Percentiles rank a stretch among this genome's conserved stretches.
phyloP scores from a whole-genome alignment of 352 stramenopile genomes.

The Phytophthora fragariaefolia region DNA sequence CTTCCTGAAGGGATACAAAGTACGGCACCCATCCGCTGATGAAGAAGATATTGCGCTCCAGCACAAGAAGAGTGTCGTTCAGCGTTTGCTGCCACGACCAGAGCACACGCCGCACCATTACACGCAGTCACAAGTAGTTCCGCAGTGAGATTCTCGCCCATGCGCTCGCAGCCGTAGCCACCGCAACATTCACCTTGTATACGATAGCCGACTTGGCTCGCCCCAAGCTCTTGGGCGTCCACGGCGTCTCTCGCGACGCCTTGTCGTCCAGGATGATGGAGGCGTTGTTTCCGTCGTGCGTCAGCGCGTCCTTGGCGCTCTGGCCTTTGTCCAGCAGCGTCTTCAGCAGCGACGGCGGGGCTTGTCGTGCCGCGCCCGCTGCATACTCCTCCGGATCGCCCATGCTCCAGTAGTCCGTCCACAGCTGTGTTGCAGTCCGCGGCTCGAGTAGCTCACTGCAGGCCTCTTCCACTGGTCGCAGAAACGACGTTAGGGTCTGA shows the following conservation, averaged over 20 bases:
- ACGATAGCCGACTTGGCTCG: constrained; percentile 87
- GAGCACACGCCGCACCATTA: constrained; percentile 7
- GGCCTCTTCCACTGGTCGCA: constrained; percentile 3
- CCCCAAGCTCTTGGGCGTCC: constrained; percentile 86
- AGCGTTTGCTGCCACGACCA: constrained; percentile 70
- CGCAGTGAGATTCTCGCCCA: constrained; percentile 1
- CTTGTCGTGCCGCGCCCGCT: not conserved
- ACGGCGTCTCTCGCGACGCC: constrained; percentile 58
- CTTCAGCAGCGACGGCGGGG: constrained; percentile 45
- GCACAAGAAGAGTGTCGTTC: constrained; percentile 82
- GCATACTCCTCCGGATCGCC: constrained; percentile 10
- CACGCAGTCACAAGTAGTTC: constrained; percentile 1
- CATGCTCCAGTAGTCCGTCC: constrained; percentile 9
- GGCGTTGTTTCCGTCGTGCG: constrained; percentile 82
- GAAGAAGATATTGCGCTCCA: constrained; percentile 88
- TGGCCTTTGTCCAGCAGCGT: constrained; percentile 41
- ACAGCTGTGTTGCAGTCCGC: no score
- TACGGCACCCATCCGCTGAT: constrained; percentile 80
- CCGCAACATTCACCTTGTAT: constrained; percentile 64
- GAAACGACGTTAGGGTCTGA: constrained; percentile 7
- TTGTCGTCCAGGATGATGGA: constrained; percentile 75
- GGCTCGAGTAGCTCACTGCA: not conserved
- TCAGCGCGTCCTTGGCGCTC: constrained; percentile 40
- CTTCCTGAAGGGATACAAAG: constrained; percentile 86
- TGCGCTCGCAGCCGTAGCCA: not conserved